Evolutionary conservation across 352 stramenopile species (phyloP), one percentile per base, ranked within the genome.

Genomic region (Globisporangium nodosum): DNA sequence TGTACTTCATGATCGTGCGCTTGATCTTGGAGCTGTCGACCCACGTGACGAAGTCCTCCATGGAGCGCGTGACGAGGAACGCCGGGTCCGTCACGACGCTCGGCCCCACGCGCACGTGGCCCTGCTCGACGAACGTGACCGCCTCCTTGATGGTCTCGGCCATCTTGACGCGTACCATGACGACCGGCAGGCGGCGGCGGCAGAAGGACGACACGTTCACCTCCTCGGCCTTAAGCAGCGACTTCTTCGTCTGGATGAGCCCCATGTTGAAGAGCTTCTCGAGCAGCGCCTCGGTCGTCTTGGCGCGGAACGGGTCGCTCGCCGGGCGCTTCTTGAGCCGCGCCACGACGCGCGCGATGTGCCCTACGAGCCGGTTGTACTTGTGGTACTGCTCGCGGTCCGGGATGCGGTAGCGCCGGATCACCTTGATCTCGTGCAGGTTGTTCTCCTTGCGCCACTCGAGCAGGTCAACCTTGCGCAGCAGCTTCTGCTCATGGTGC

Each of bases 11-110:
- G 69, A 98, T 97, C 58, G 89, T 96, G 75, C 91, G 80, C 81
- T 98, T 98, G 82, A 98, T 98, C 90, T 98, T 98, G 58, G 92
- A 98, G 66, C 83, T 94, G 68, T 98, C 92, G 48, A 98, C 96
- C 98, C 98, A 99, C 45, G 97, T 99, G 47, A 99, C 93, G 76
- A 99, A 99, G 83, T 99, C 98, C 80, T 99, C 98, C 90, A 99
- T 98, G 27, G 81, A 77, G 49, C 97, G 90, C 13, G 96, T 98
- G 15, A 99, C 97, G 18, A 99, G 76, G 69, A 98, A 99, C 13
- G 96, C 90, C 11, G 97, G 89, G 78, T 99, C 96, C 0, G 90
- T 98, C 12, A 99, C 87, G 3, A 98, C 92, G 20, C 66, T 89
- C 11, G 83, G 85, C 0, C 86, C 86, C 5, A 96, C 97, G 54